Evolutionary conservation across 2,329 filamentous ascomycete genomes (phyloP), one percentile per base, ranked within the genome.

Genomic region (Ascochyta clinopodiicola): DNA sequence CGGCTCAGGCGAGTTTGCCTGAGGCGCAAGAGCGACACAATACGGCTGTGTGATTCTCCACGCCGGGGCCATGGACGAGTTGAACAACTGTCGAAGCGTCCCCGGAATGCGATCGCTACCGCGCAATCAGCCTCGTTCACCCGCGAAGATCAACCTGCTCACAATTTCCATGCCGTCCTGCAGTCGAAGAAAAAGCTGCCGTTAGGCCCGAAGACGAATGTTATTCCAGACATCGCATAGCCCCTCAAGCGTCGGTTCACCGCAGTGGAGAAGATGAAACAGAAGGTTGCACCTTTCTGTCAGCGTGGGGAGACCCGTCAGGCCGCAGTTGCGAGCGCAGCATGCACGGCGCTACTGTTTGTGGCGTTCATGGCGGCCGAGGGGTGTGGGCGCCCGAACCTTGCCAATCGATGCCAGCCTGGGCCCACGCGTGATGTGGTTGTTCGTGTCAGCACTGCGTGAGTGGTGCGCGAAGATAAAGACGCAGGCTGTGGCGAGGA

Each of bases 181-280:
- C 69, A 68, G 60, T 75, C 72, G 35, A 75, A 75, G 60, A 74
- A 75, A 51, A 75, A 72, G 24, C 63, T 68, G 37, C 73, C 69
- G 51, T 70, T 67, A n/a, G 72, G 72, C 2, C 72, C 72, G 44
- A 75, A 75, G 13, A 74, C 62, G 49, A 74, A 73, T 2, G 68
- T 68, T 57, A 75, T 66, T 56, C 69, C 68, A 21, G 71, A 63
- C 70, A 74, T 74, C 38, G 64, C 64, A 66, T 60, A 47, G 50
- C 59, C 35, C 47, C 39, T 24, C 38, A 25, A 43, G 17, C 29
- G 44, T 46, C 39, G 22, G 40, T 45, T 31, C 35, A 44, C n/a
- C 51, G 53, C 29, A 25, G 24, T 24, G 35, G 15, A 39, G 34
- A 44, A 15, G 25, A 24, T 7, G 22, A 25, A 38, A 36, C 25